Percentiles rank a stretch among this genome's conserved stretches.
phyloP scores from a whole-genome alignment of 192 early-diverging fungal species.

The Ramicandelaber brevisporus region DNA sequence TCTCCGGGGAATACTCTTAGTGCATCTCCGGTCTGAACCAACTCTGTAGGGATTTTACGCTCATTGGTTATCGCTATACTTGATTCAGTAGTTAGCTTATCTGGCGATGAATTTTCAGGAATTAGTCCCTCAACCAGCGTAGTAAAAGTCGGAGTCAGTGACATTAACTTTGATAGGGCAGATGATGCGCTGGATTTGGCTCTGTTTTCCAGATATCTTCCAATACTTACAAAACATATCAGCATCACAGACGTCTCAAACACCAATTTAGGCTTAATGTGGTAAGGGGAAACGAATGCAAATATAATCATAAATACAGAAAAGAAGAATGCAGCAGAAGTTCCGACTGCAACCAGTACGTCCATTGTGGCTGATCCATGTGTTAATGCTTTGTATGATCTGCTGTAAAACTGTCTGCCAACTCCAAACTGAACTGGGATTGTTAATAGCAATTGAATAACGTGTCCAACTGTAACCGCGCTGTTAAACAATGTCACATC shows the following conservation, averaged over 20 bases:
- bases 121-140: constrained; percentile 24
- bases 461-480: constrained; percentile 7
- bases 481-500: too few relatives aligned
- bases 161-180: constrained; percentile 70
- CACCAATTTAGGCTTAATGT: constrained; percentile 48
- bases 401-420: constrained; percentile 48
- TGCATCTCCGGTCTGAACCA: constrained; percentile 63
- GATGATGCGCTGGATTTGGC: constrained; percentile 83
- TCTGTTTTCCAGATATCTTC: constrained; percentile 77
- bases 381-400: constrained; percentile 49
- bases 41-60: constrained; percentile 52
- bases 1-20: constrained; percentile 81
- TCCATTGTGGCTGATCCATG: constrained; percentile 91
- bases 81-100: constrained; percentile 5
- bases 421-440: constrained; percentile 86
- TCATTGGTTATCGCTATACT: constrained; percentile 18
- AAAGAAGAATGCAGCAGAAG: constrained; percentile 60
- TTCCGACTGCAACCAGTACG: constrained; percentile 68
- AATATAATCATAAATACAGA: constrained; percentile 48
- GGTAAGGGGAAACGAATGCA: constrained; percentile 22
- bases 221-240: constrained; percentile 79
- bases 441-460: constrained; percentile 44
- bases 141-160: constrained; percentile 53
- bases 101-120: too few relatives aligned
- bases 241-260: constrained; percentile 85